A percentile compares a stretch with the other conserved stretches of the same genome.
phyloP scores from a whole-genome alignment of 192 early-diverging fungal genomes.

The Oehlia diaphana region DNA sequence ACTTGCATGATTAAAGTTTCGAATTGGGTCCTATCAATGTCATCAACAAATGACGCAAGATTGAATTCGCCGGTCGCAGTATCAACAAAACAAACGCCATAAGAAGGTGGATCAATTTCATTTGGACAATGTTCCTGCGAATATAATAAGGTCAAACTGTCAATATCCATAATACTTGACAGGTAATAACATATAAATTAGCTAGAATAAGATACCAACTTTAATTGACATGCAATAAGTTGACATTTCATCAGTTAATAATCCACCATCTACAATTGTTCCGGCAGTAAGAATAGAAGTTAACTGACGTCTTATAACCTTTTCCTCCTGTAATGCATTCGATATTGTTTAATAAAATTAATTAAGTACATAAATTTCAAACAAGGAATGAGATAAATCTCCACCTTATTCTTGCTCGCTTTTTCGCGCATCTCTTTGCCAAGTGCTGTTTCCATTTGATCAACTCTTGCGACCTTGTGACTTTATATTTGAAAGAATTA shows the following conservation, averaged over 20 bases:
- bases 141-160: neutral
- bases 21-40: slow-evolving; percentile 82
- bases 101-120: slow-evolving; percentile 50
- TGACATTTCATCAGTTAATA: slow-evolving; percentile 86
- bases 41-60: slow-evolving; percentile 78
- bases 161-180: neutral
- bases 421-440: slow-evolving; percentile 91
- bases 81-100: slow-evolving; percentile 93
- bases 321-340: slow-evolving; percentile 56
- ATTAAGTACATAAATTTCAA: neutral
- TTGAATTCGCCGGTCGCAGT: slow-evolving; percentile 93
- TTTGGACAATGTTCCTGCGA: slow-evolving; percentile 39
- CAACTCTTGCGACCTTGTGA: slow-evolving; percentile 90
- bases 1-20: slow-evolving; percentile 93
- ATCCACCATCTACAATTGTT: slow-evolving; percentile 84
- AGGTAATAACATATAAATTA: neutral
- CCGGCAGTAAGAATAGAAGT: slow-evolving; percentile 86
- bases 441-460: slow-evolving; percentile 94
- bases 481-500: slow-evolving; percentile 3
- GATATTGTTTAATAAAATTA: slow-evolving; percentile 9
- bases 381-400: no score
- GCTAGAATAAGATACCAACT: slow-evolving; percentile 39
- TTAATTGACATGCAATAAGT: slow-evolving; percentile 97
- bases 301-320: slow-evolving; percentile 83
- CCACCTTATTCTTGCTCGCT: slow-evolving; percentile 40